phyloP scores from a whole-genome alignment of 2,329 filamentous ascomycete species.

The Chaetothyriales sp. region DNA sequence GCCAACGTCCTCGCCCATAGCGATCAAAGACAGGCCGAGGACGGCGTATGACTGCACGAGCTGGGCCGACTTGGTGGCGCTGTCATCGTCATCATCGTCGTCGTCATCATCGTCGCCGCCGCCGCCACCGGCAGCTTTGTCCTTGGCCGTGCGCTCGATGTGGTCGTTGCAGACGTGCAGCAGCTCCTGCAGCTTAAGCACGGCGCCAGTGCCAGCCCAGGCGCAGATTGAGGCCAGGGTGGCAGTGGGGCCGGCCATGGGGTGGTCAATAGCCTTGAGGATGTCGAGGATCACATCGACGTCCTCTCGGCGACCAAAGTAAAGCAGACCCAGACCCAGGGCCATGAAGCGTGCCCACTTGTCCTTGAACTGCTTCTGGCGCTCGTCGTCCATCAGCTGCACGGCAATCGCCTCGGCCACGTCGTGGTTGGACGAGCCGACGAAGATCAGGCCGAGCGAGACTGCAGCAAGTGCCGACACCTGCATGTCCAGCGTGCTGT shows the following conservation, averaged over 20 bases:
- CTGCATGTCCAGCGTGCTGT: conserved; percentile 79
- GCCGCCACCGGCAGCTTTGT: conserved; percentile 79
- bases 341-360: conserved; percentile 98
- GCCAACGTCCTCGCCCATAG: conserved; percentile 96
- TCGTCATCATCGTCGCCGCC: conserved; percentile 34
- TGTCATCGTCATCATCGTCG: conserved; percentile 84
- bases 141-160: conserved; percentile 41
- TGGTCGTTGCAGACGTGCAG: conserved; percentile 97
- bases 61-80: conserved; percentile 91
- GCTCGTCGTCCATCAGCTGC: conserved; percentile 84
- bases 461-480: conserved; percentile 91
- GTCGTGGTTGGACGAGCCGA: conserved; percentile 80
- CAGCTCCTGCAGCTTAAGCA: conserved; percentile 91
- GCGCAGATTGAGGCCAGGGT: conserved; percentile 93
- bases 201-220: conserved; percentile 93
- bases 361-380: conserved; percentile 78
- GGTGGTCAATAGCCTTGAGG: conserved; percentile 89
- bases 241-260: conserved; percentile 89
- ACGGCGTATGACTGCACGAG: conserved; percentile 92
- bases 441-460: conserved; percentile 76
- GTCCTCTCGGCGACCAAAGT: conserved; percentile 93
- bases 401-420: conserved; percentile 85
- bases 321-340: conserved; percentile 79
- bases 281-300: conserved; percentile 97
- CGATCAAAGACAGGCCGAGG: conserved; percentile 79